Evolutionary conservation across 1,139 yeast species (phyloP), one percentile per base, ranked within the genome.

Genomic region (Hyphopichia wangnamkhiaoensis): DNA sequence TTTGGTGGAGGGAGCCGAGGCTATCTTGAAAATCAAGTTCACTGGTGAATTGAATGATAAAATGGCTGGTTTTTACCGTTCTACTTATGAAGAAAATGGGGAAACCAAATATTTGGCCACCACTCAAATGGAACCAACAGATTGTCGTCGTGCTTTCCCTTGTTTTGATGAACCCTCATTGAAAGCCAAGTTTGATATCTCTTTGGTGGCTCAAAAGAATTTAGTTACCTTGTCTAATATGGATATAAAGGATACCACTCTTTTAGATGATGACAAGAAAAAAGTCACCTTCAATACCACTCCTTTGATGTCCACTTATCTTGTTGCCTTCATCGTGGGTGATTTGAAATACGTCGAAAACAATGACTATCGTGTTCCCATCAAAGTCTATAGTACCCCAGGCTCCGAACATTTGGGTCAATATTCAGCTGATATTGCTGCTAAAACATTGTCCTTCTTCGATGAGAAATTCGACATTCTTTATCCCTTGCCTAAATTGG

Each of bases 71-170:
- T 88, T 89, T 65, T 89, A 89, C 68, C 74, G 87, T 51, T 85
- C 95, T 5, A 66, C 78, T 33, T 88, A 87, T 60, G 64, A 67
- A 47, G 75, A 70, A 44, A 75, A 79, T 47, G 89, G 86, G n/a
- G 69, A 71, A 38, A 76, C 76, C 25, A 78, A 80, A 50, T 76
- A 76, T 50, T 76, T 87, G 74, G 82, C 88, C 25, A 82, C 94
- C 31, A 87, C 96, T 8, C 96, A 89, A 63, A 84, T 89, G 71
- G 96, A 89, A 63, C 84, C 95, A 20, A 84, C 94, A 13, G 95
- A 87, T 58, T 91, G 95, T 48, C 79, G 96, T 54, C 76, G 91
- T 50, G 95, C 96, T 3, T 88, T 89, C 71, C 96, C 96, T 16
- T 87, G 93, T 59, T 81, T 84, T 52, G 96, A 89, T 61, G 96